Conservation (phyloP, 2,329 filamentous ascomycete genomes). For the Exophiala phaeomuriformis region DNA sequence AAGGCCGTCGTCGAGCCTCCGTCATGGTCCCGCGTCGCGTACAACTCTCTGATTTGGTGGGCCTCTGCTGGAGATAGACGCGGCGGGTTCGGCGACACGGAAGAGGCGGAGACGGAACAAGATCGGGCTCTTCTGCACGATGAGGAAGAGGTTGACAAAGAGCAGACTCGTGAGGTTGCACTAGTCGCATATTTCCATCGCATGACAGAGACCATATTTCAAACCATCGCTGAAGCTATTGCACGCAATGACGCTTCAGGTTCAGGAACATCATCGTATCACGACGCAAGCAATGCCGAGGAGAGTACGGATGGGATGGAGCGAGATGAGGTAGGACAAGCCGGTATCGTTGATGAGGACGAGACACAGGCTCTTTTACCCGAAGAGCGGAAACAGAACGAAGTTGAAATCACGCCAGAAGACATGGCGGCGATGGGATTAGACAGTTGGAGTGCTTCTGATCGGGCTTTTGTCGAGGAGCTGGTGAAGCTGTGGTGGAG, state of each 20-base stretch:
- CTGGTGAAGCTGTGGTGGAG: constrained; percentile 43
- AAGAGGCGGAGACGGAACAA: constrained; percentile 42
- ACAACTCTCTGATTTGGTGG: constrained; percentile 61
- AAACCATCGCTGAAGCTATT: constrained; percentile 37
- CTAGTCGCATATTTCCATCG: constrained; percentile 46
- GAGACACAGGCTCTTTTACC: constrained; percentile 24
- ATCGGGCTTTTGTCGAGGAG: constrained; percentile 41
- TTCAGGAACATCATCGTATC: constrained; percentile 15
- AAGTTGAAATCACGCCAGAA: constrained; percentile 36
- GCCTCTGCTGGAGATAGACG: constrained; percentile 57
- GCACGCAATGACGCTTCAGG: constrained; percentile 34
- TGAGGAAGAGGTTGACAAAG: constrained; percentile 30
- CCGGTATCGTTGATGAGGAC: constrained; percentile 23
- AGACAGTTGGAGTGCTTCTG: constrained; percentile 43
- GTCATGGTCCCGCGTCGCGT: constrained; percentile 55
- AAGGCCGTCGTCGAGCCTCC: constrained; percentile 48
- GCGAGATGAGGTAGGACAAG: constrained; percentile 8
- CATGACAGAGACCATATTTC: constrained; percentile 41
- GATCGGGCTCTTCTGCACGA: constrained; percentile 37
- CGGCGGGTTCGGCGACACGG: constrained; percentile 48
- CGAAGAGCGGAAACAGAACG: constrained; percentile 22
- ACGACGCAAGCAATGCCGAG: constrained; percentile 21
- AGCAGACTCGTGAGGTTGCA: constrained; percentile 40
- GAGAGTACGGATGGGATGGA: not conserved
- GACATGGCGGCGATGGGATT: constrained; percentile 45